These are phyloP conservation scores for Boletus bicolor DNA, from an alignment of 768 basidiomycete genomes.

Conservation along the genomic window DNA sequence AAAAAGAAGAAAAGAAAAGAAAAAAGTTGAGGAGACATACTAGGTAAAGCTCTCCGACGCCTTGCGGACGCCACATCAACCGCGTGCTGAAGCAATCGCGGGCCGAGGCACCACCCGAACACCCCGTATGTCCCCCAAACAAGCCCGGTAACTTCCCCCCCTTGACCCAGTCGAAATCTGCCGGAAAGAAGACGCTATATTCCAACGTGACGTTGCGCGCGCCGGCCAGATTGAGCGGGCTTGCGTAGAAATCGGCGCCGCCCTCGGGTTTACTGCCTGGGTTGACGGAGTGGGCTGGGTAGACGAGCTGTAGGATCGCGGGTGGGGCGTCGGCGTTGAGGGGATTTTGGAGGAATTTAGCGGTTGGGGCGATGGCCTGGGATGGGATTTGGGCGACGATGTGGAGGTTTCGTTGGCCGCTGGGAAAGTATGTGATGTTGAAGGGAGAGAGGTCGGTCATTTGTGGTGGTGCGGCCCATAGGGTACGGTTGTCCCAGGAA, in stretches of 20 bases:
- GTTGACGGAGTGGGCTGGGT: slow-evolving; percentile 67
- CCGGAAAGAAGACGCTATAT: slow-evolving; percentile 78
- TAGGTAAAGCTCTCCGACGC: slow-evolving; percentile 73
- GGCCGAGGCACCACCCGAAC: slow-evolving; percentile 75
- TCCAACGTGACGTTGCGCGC: slow-evolving; percentile 54
- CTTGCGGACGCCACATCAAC: slow-evolving; percentile 74
- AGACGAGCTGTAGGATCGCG: slow-evolving; percentile 59
- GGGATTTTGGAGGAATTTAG: slow-evolving; percentile 10
- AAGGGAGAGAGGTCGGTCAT: slow-evolving; percentile 61
- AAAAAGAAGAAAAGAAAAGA: neutral
- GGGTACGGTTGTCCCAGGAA: slow-evolving; percentile 17
- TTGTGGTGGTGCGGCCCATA: slow-evolving; percentile 51
- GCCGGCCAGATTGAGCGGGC: slow-evolving; percentile 41
- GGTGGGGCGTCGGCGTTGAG: slow-evolving; percentile 30
- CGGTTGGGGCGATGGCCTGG: slow-evolving; percentile 27
- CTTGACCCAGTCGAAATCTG: slow-evolving; percentile 70
- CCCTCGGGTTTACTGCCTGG: slow-evolving; percentile 61
- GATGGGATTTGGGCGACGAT: slow-evolving; percentile 50
- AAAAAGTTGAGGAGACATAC: slow-evolving; percentile 36
- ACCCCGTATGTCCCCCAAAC: slow-evolving; percentile 63
- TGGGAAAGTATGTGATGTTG: slow-evolving; percentile 54
- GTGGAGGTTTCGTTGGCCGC: slow-evolving; percentile 51
- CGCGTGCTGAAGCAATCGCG: slow-evolving; percentile 77
- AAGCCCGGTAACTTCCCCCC: slow-evolving; percentile 86
- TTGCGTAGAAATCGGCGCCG: slow-evolving; percentile 68